phyloP scores from a whole-genome alignment of 31 red algal genomes.

The Porphyra umbilicalis region DNA sequence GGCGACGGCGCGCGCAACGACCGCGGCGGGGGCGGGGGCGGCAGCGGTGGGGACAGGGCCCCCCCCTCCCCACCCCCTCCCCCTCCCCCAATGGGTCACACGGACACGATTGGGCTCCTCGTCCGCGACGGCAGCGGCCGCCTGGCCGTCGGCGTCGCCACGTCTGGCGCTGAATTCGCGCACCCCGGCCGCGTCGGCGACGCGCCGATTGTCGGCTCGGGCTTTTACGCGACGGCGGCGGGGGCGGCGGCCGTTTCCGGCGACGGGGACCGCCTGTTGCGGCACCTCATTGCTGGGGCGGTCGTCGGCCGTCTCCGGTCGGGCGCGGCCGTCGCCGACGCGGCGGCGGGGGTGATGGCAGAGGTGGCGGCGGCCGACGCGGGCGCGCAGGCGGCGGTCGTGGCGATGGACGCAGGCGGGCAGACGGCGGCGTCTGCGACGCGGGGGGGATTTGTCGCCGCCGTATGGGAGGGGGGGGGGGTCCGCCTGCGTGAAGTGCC shows the following conservation, averaged over 20 bases:
- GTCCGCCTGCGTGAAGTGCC: not conserved
- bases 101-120: constrained; percentile 86
- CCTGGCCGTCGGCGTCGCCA: constrained; percentile 66
- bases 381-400: constrained; percentile 50
- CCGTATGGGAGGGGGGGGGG: constrained; percentile 19
- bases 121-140: constrained; percentile 23
- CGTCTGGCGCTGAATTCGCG: constrained; percentile 71
- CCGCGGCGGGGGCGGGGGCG: not conserved
- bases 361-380: constrained; percentile 15
- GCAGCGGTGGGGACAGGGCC: not conserved
- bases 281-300: constrained; percentile 46
- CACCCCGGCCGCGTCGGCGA: constrained; percentile 71
- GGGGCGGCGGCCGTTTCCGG: constrained; percentile 71
- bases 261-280: constrained; percentile 79
- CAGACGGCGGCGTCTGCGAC: constrained; percentile 14
- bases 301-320: constrained; percentile 34
- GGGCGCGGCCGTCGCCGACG: constrained; percentile 20
- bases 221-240: constrained; percentile 40
- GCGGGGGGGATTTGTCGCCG: constrained; percentile 22
- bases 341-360: constrained; percentile 37
- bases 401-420: constrained; percentile 33
- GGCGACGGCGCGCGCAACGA: not conserved
- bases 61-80: too few species aligned
- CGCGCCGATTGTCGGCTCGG: constrained; percentile 63
- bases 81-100: constrained; percentile 59